Evolutionary conservation across 306 rosid genomes (phyloP), one percentile per base, ranked within the genome.

Genomic region (Gynostemma pentaphyllum): DNA sequence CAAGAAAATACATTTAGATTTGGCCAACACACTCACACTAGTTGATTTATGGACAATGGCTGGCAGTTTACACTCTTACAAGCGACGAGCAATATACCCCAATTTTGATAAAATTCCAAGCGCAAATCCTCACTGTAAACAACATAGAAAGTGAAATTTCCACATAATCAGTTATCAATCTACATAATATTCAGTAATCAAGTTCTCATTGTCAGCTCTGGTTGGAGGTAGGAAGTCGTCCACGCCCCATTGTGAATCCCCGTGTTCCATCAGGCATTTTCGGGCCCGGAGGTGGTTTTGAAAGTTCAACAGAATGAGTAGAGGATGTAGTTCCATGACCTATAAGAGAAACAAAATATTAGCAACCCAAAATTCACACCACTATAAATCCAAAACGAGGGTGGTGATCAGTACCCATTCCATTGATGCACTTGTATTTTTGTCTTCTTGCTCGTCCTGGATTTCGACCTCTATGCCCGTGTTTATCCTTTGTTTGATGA

Each of bases 261-360:
- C 89, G 71, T 9, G 99, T 88, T 74, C 99, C 99, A 60, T 94
- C 95, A 0, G 99, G 99, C 99, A 94, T 94, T 75, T 67, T 86
- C 6, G 99, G 99, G 29, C 97, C 99, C 1, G 97, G 99, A 16
- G 97, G 99, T 3, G 97, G 99, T 78, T 83, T 94, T 2, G 89
- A 79, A 26, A 76, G 71, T 78, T 94, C 95, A 0, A 28, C 59
- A 8, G 83, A 56, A 74, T 82, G 89, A 61, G 78, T 22, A 37
- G 82, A 75, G 23, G 85, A 72, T 47, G 78, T 36, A 62, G 72
- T 80, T 65, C 99, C 99, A 18, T 92, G 99, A 40, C 96, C 99
- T 92, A 61, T 7, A 22, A 18, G 47, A 13, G 70, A 27, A n/a
- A 26, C 49, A 40, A 40, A 59, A 14, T 22, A 40, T 61, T 41